Evolutionary conservation across 345 rosid genomes (phyloP).

Genomic region (Boechera divaricarpa): DNA sequence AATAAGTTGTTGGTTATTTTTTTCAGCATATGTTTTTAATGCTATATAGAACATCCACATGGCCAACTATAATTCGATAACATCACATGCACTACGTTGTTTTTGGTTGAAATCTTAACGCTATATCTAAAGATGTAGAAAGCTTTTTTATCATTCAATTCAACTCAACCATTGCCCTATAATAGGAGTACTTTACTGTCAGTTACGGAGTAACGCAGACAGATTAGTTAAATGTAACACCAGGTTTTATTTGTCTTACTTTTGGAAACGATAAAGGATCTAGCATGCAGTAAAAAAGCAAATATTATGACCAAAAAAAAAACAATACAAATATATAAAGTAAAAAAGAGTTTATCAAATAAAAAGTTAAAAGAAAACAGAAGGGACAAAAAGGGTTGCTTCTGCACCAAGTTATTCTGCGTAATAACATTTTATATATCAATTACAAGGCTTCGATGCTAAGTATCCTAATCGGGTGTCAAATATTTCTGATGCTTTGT

Average conservation of each 20-base stretch:
- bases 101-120: not conserved
- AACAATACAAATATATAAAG: slow-evolving; percentile 7
- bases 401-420: slow-evolving; percentile 41
- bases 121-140: not conserved
- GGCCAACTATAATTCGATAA: not conserved
- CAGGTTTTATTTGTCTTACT: not conserved
- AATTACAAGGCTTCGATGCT: slow-evolving; percentile 35
- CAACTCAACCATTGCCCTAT: not conserved
- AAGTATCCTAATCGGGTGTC: slow-evolving; percentile 23
- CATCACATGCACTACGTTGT: not conserved
- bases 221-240: not conserved
- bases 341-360: slow-evolving; percentile 8
- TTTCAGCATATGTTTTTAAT: no score
- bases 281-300: slow-evolving; percentile 23
- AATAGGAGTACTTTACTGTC: not conserved
- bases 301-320: not conserved
- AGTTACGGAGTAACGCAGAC: not conserved
- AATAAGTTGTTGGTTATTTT: not conserved
- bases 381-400: slow-evolving; percentile 37
- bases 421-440: slow-evolving; percentile 21
- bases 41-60: not conserved
- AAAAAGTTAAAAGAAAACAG: slow-evolving; percentile 28
- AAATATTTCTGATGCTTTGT: not conserved
- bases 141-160: not conserved
- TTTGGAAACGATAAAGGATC: slow-evolving; percentile 22